Evolutionary conservation across 2,329 filamentous ascomycete genomes (phyloP), one percentile per base, ranked within the genome.

Genomic region (Pestalotiopsis sp.): DNA sequence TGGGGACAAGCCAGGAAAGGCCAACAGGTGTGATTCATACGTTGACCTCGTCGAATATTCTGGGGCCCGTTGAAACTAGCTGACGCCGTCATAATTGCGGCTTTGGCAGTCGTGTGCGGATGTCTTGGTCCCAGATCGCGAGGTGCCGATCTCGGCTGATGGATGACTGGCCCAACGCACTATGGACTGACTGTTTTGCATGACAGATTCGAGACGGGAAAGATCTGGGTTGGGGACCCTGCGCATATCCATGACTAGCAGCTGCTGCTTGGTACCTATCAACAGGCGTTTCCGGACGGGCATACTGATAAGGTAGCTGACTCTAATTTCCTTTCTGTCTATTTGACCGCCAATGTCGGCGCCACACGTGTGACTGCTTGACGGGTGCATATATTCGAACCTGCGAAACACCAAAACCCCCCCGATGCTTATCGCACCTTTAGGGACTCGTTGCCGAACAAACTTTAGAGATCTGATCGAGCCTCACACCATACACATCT

Each of bases 271-370:
- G 45, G 45, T 52, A 52, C 45, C 45, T 52, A 52, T 52, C 45
- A 52, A 36, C 20, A 52, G 45, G 45, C 45, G 45, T n/a, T 52
- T n/a, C 45, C 45, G 45, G 45, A 52, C 45, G 45, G 45, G 20
- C 5, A 39, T 13, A 62, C 59, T 62, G 59, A 62, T 62, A 62
- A 62, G 59, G 59, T 4, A 36, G 5, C 36, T 62, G 36, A 38
- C 59, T 62, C 59, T 14, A 62, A 62, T 62, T 62, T 62, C 59
- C 20, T 62, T 62, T 62, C n/a, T 4, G 11, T 62, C n/a, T n/a
- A 27, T 27, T 62, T 62, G 59, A 62, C 59, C 59, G 59, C 59
- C 31, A 52, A n/a, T 62, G 31, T 36, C 23, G 57, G 27, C 23
- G 56, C 25, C 23, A 59, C 56, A 25, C 56, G 56, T 59, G 56